phyloP scores from a whole-genome alignment of 1,139 yeast species.

The Scheffersomyces quercinus region DNA sequence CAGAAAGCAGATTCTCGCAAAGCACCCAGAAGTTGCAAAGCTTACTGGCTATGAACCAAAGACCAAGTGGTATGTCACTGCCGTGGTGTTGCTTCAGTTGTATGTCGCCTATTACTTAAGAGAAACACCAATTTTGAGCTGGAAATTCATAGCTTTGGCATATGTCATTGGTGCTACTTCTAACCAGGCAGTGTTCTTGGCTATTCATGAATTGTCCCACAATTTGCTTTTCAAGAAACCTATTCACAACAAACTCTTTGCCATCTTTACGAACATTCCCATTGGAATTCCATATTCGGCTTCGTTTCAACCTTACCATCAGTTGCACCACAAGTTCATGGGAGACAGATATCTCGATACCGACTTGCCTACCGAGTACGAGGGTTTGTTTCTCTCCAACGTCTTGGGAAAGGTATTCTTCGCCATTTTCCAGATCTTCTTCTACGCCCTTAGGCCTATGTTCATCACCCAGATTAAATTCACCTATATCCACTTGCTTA shows the following conservation, averaged over 20 bases:
- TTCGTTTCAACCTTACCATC: constrained; percentile 89
- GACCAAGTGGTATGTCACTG: constrained; percentile 72
- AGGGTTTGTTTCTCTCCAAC: constrained; percentile 71
- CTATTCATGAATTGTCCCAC: constrained; percentile 86
- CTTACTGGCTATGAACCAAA: constrained; percentile 84
- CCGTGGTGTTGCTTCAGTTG: constrained; percentile 67
- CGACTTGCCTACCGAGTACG: constrained; percentile 79
- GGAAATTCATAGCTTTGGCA: constrained; percentile 62
- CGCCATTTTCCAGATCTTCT: constrained; percentile 85
- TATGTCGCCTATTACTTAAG: constrained; percentile 60
- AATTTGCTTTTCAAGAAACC: constrained; percentile 85
- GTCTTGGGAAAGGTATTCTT: constrained; percentile 87
- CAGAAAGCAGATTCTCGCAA: constrained; percentile 68
- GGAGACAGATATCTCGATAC: constrained; percentile 89
- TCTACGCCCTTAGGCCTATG: constrained; percentile 90
- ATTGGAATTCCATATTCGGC: constrained; percentile 91
- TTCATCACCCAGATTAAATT: constrained; percentile 74
- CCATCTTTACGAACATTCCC: constrained; percentile 78
- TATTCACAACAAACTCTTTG: constrained; percentile 70
- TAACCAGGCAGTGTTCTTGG: constrained; percentile 79
- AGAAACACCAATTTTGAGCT: constrained; percentile 52
- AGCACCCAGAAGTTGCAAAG: constrained; percentile 77
- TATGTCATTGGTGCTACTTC: constrained; percentile 85
- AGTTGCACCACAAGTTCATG: constrained; percentile 83
- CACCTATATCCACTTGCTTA: constrained; percentile 72